Base-by-base conservation (phyloP, 192 early-diverging fungal species). In the Dissophora ornata region DNA sequence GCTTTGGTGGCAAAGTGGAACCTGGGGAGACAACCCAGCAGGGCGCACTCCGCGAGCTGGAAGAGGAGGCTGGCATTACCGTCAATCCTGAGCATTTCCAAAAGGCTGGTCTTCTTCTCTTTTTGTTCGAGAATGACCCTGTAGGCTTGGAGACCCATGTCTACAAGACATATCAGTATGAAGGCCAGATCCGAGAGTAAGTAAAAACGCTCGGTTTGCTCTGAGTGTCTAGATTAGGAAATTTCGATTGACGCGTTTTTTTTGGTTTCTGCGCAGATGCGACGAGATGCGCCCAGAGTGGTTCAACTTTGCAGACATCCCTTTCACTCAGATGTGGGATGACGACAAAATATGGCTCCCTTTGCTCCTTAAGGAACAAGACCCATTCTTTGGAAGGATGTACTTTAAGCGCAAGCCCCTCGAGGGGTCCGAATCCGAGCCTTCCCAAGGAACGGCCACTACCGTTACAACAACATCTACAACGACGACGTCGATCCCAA, bases 1-100 rank as follows among this genome's bases (percentile, higher is more conserved):
- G 92, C 1, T 94, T 94, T 77, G 92, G 92, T 44, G 92, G 92
- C 38, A 94, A 94, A 53, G 84, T 93, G 18, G 92, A 94, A 52
- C 41, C 81, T 9, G 79, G 81, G 1, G 92, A 94, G 62, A 86
- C 90, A 2, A 51, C 90, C 26, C 61, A 70, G 22, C 52, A 90
- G 58, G 90, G 86, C 9, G 90, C 92, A 0, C 38, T 69, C 2
- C 84, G 92, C 16, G 92, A 94, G 53, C 80, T 93, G 11, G 51
- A 71, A 29, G 90, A 90, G 41, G 89, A 92, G 46, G 80, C 82
- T 7, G 80, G 82, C 11, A 81, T 91, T 11, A 77, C 73, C 8
- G 64, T 77, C 52, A 40, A 33, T 21, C 80, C 84, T 0, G 47
- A 61, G 33, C 33, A 42, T 25, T 62, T 88, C 46, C 71, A 84